Evolutionary conservation across 1,284 basidiomycete species (phyloP).

Genomic region (Ganoderma lucidum): DNA sequence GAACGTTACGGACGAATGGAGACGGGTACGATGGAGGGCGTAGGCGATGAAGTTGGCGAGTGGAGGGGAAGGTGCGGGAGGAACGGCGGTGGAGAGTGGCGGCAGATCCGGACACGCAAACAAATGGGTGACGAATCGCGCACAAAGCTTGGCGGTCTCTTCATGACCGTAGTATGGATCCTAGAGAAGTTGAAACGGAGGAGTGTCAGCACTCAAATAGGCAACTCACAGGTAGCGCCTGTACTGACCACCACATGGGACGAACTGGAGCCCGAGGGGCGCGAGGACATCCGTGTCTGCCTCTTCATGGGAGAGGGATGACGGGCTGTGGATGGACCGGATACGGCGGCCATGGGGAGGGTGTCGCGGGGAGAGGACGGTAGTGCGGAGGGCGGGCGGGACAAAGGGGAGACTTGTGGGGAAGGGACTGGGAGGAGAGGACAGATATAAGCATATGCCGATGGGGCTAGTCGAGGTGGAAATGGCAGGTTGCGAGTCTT

Average conservation of each 20-base stretch:
- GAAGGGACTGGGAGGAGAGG: constrained; percentile 21
- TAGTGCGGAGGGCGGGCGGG: constrained; percentile 20
- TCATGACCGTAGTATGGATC: constrained; percentile 89
- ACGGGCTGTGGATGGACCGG: constrained; percentile 39
- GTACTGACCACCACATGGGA: constrained; percentile 31
- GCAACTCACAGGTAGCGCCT: constrained; percentile 20
- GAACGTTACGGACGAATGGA: constrained; percentile 85
- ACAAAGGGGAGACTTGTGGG: constrained; percentile 28
- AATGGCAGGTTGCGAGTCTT: constrained; percentile 16
- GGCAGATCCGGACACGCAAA: constrained; percentile 76
- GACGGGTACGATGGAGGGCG: constrained; percentile 87
- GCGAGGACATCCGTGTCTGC: constrained; percentile 34
- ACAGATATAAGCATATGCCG: constrained; percentile 30
- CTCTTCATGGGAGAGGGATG: constrained; percentile 43
- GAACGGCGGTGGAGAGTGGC: constrained; percentile 40
- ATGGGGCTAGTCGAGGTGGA: constrained; percentile 12
- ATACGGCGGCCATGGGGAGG: constrained; percentile 42
- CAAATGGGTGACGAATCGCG: constrained; percentile 81
- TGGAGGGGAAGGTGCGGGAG: constrained; percentile 60
- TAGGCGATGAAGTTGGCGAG: constrained; percentile 90
- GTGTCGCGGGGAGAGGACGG: constrained; percentile 24
- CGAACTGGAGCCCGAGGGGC: constrained; percentile 27
- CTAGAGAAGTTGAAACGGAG: neutral
- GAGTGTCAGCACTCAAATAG: constrained; percentile 15
- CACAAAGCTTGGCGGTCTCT: constrained; percentile 66